A percentile compares a stretch with the other conserved stretches of the same genome.
Conservation (phyloP, 1,284 basidiomycete genomes). For the Boletus sp. region DNA sequence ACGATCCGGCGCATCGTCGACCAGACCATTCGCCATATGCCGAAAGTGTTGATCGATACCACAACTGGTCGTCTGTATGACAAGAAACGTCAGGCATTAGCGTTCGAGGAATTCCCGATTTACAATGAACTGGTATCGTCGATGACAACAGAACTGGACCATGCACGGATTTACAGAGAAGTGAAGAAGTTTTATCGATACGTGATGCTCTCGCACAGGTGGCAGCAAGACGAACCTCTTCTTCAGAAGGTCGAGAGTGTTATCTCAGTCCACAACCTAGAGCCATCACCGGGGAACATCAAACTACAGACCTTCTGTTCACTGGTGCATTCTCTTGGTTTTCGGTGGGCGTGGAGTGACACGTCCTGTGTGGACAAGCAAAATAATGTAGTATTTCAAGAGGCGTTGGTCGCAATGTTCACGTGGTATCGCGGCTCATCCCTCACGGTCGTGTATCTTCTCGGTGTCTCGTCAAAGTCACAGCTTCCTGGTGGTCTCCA, state of each 20-base stretch:
- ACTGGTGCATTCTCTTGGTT: slow-evolving; percentile 1
- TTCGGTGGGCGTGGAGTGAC: slow-evolving; percentile 1
- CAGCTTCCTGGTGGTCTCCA: neutral
- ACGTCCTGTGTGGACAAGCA: slow-evolving; percentile 4
- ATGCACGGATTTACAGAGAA: neutral
- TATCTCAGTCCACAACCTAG: slow-evolving; percentile 3
- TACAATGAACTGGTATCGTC: slow-evolving; percentile 1
- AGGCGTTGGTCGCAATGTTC: slow-evolving; percentile 1
- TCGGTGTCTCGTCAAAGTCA: neutral
- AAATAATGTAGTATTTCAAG: slow-evolving; percentile 8
- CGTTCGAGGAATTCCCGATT: slow-evolving; percentile 1
- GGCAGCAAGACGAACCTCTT: slow-evolving; percentile 1
- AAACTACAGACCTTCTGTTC: slow-evolving; percentile 7
- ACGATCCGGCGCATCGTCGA: neutral
- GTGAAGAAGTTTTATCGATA: slow-evolving; percentile 2
- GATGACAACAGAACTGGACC: slow-evolving; percentile 2
- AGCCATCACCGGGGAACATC: slow-evolving; percentile 2
- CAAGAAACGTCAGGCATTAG: neutral
- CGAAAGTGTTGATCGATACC: neutral
- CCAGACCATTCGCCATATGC: neutral
- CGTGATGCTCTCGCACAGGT: slow-evolving; percentile 7
- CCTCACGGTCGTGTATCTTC: slow-evolving; percentile 3
- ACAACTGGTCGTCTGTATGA: slow-evolving; percentile 1
- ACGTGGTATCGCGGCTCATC: neutral
- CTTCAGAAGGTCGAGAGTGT: neutral